Evolutionary conservation across 1,139 yeast species (phyloP), one percentile per base, ranked within the genome.

Genomic region (Williopsis jadinii): DNA sequence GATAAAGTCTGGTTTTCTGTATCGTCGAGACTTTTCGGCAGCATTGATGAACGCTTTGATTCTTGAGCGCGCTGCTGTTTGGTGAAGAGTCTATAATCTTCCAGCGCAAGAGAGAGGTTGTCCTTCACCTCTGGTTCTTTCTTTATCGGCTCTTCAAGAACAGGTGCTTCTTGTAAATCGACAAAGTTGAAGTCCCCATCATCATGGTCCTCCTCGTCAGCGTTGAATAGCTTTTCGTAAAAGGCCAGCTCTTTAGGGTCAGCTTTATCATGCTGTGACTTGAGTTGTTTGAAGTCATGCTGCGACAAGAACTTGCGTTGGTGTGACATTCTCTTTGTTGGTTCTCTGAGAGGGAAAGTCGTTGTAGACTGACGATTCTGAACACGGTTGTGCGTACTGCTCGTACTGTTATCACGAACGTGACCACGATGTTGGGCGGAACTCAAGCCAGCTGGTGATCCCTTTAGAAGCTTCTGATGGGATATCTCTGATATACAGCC

Each of bases 211-310:
- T 34, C 24, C 11, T 13, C 24, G 3, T 34, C 36, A 12, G 12
- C 15, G 12, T 11, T 15, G 24, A 30, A 19, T 11, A 36, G 11
- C 8, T 38, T 35, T 8, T 44, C 31, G 41, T 54, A 52, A 33
- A 54, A 51, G 28, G 52, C 54, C 2, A 48, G 30, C 32, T 52
- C 56, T 28, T 47, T 49, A 9, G 50, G 46, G 28, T 50, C 55
- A 1, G 38, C 34, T 2, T 42, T 11, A 8, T 42, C 37, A 10
- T 45, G 48, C 2, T 19, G 24, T 19, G 48, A 28, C 9, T 36
- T 38, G 8, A 44, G 32, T 1, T 37, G 14, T 9, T 39, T 30
- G 14, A 50, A 34, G 32, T 42, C 47, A 15, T 41, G 30, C 9
- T 37, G 43, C 2, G 56, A 51, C 15, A 32, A 40, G 36, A 41